A percentile compares a stretch with the other conserved stretches of the same genome.
Evolutionary conservation across 352 stramenopile genomes (phyloP).

Genomic region (Thalassiosira hispida): DNA sequence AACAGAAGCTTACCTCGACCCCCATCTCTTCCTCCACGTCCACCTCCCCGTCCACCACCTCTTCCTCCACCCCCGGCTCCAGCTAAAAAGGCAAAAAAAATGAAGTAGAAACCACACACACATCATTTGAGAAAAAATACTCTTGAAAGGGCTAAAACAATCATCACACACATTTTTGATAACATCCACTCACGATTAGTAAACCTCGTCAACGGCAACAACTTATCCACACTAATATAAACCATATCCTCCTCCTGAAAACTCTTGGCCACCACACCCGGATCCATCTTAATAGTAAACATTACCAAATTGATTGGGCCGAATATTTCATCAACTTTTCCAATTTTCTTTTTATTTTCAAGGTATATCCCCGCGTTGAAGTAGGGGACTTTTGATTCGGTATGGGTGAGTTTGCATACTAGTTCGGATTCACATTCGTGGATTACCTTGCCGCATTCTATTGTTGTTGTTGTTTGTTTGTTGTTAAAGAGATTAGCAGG

Average conservation of each 20-base stretch:
- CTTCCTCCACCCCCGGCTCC: conserved; percentile 69
- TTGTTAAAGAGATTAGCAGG: background rate
- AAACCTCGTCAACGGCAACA: conserved; percentile 95
- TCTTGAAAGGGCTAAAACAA: conserved; percentile 67
- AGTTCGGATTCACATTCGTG: conserved; percentile 98
- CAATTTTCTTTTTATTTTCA: conserved; percentile 99
- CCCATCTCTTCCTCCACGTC: conserved; percentile 33
- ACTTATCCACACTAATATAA: conserved; percentile 96
- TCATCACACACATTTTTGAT: conserved; percentile 59
- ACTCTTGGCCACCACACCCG: conserved; percentile 92
- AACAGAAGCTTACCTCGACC: conserved; percentile 16
- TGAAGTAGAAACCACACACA: conserved; percentile 32
- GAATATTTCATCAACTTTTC: conserved; percentile 99
- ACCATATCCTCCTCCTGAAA: conserved; percentile 97
- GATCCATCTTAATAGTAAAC: conserved; percentile 97
- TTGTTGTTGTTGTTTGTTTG: conserved; percentile 80
- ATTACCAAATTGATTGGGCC: conserved; percentile 94
- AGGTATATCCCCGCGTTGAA: conserved; percentile 98
- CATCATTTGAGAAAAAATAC: conserved; percentile 51
- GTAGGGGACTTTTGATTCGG: conserved; percentile 91
- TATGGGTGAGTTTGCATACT: conserved; percentile 96
- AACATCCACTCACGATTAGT: conserved; percentile 88
- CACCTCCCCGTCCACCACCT: conserved; percentile 35
- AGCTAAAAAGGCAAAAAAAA: conserved; percentile 33
- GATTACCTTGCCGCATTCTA: conserved; percentile 95